Percentiles rank a stretch among this genome's conserved stretches.
Conservation (phyloP, 2,329 filamentous ascomycete genomes). For the Neobulgaria alba region DNA sequence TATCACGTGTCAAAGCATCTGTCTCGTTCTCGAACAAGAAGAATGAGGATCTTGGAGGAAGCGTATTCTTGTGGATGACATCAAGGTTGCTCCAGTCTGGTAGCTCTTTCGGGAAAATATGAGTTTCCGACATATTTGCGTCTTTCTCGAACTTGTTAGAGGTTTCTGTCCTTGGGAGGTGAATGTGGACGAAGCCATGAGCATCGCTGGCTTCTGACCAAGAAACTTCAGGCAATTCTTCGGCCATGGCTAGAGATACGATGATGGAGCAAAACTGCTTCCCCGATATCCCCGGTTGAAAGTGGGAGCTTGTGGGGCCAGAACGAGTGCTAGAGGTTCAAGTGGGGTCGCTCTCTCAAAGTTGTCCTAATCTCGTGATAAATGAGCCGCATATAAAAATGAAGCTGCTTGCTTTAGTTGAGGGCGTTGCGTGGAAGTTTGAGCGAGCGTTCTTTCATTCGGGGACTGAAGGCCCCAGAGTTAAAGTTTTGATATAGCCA, state of each 20-base stretch:
- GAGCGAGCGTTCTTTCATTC: too few relatives aligned
- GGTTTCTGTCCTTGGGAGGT: background rate
- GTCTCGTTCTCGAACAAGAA: constrained; percentile 41
- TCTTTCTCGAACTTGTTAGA: background rate
- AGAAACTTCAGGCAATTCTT: background rate
- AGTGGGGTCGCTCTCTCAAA: too few relatives aligned
- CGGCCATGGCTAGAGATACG: background rate
- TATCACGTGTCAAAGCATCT: constrained; percentile 39
- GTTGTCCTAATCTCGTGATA: too few relatives aligned
- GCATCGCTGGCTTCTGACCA: background rate
- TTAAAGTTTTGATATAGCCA: too few relatives aligned
- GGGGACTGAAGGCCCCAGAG: too few relatives aligned
- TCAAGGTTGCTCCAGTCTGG: constrained; percentile 55
- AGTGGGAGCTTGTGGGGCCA: background rate
- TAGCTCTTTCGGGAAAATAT: constrained; percentile 24
- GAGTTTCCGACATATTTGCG: constrained; percentile 15
- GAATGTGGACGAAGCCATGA: constrained; percentile 6
- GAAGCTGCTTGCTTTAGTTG: too few relatives aligned
- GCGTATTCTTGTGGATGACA: constrained; percentile 50
- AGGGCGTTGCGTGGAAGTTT: too few relatives aligned
- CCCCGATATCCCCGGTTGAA: background rate
- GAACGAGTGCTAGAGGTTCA: too few relatives aligned
- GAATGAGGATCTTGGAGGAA: constrained; percentile 49
- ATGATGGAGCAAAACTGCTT: background rate
- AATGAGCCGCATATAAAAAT: too few relatives aligned